These are phyloP conservation scores for Cucurbita moschata DNA, from an alignment of 306 rosid species.

Conservation along the genomic window DNA sequence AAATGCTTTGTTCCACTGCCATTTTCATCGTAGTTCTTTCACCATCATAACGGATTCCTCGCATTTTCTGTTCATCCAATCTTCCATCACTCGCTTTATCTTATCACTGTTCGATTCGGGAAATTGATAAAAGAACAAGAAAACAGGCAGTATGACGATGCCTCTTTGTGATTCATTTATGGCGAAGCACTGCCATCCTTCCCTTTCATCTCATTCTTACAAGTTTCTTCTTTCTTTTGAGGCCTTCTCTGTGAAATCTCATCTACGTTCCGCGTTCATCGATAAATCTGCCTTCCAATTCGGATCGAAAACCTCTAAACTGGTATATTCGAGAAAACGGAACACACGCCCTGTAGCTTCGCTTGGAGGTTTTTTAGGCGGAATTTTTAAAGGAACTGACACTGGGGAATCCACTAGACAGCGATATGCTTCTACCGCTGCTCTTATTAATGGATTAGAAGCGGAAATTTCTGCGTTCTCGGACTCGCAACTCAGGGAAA, in stretches of 20 bases:
- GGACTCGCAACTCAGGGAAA: conserved; percentile 67
- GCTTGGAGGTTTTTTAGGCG: conserved; percentile 73
- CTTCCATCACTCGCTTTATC: neutral
- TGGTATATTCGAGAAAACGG: conserved; percentile 3
- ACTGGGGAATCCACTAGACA: conserved; percentile 78
- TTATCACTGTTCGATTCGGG: neutral
- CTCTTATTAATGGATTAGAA: conserved; percentile 47
- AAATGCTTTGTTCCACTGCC: neutral
- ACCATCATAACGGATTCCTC: neutral
- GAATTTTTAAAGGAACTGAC: conserved; percentile 67
- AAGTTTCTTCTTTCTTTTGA: conserved; percentile 9
- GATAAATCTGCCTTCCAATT: conserved; percentile 9
- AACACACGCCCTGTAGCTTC: conserved; percentile 33
- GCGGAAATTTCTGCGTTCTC: conserved; percentile 55
- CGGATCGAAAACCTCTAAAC: conserved; percentile 15
- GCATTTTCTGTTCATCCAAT: neutral
- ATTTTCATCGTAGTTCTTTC: neutral
- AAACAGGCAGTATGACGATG: conserved; percentile 26
- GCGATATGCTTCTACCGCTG: conserved; percentile 54
- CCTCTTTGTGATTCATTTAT: conserved; percentile 25
- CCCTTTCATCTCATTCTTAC: conserved; percentile 29
- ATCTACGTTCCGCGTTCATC: conserved; percentile 21
- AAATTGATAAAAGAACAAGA: too few species aligned
- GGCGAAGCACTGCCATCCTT: conserved; percentile 17
- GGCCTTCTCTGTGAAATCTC: conserved; percentile 16